These are phyloP conservation scores for Lachancea meyersii DNA, from an alignment of 805 yeast species.

Conservation along the genomic window DNA sequence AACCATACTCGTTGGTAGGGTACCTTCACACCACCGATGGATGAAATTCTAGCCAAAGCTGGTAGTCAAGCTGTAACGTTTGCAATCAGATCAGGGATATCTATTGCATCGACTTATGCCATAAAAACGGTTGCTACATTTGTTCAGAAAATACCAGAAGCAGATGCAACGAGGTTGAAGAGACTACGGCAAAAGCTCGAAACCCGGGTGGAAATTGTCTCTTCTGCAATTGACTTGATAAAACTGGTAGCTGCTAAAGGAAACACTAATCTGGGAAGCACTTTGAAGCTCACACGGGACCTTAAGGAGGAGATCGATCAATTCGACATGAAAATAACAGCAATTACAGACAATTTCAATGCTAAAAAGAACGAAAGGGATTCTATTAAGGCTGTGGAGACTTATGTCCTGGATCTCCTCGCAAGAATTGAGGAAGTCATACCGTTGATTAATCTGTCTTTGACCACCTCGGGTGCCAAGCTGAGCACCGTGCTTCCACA, in stretches of 20 bases:
- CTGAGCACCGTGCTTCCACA: conserved; percentile 44
- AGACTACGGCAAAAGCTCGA: conserved; percentile 41
- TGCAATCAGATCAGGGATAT: conserved; percentile 70
- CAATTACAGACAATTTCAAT: conserved; percentile 33
- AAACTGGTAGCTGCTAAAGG: conserved; percentile 58
- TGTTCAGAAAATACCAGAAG: conserved; percentile 41
- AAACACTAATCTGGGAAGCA: conserved; percentile 48
- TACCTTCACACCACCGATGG: conserved; percentile 36
- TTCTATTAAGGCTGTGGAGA: conserved; percentile 43
- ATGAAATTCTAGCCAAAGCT: conserved; percentile 45
- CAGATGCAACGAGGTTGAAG: conserved; percentile 45
- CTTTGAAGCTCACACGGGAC: conserved; percentile 48
- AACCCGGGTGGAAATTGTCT: conserved; percentile 52
- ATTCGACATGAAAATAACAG: conserved; percentile 46
- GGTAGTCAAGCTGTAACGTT: conserved; percentile 75
- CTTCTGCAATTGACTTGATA: conserved; percentile 63
- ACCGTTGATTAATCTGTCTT: conserved; percentile 59
- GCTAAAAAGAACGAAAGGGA: conserved; percentile 23
- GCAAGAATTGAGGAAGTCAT: conserved; percentile 57
- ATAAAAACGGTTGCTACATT: conserved; percentile 54
- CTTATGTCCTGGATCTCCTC: conserved; percentile 43
- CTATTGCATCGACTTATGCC: conserved; percentile 69
- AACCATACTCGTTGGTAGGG: too few species aligned
- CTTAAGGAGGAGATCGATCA: conserved; percentile 51
- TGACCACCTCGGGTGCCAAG: conserved; percentile 64